A percentile compares a stretch with the other conserved stretches of the same genome.
Conservation (phyloP, 139 green algal species). For the Parachlorella kessleri region DNA sequence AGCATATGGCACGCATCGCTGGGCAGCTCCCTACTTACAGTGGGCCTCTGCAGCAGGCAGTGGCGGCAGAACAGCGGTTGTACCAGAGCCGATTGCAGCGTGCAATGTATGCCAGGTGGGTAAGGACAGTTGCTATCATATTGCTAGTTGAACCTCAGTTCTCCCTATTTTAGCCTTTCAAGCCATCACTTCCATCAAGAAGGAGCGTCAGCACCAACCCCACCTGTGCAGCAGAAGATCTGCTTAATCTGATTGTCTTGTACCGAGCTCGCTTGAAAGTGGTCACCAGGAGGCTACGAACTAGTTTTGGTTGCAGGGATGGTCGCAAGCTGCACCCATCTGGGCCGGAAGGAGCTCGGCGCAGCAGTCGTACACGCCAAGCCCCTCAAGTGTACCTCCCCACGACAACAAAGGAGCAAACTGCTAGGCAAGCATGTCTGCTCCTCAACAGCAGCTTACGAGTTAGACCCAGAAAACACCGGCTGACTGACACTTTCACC, state of each 20-base stretch:
- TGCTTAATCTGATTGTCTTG: too few species aligned
- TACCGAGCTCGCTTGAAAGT: neutral
- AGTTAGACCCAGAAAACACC: too few species aligned
- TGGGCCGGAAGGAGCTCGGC: too few species aligned
- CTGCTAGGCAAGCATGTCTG: neutral
- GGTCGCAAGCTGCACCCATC: neutral
- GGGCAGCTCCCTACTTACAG: conserved; percentile 1
- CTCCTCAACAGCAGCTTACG: too few species aligned
- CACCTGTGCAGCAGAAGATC: too few species aligned
- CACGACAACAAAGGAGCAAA: neutral
- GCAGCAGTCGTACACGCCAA: neutral
- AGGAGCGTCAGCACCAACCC: too few species aligned
- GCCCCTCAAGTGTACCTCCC: neutral
- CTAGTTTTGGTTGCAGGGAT: neutral
- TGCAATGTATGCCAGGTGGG: conserved; percentile 19
- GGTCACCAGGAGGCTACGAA: neutral
- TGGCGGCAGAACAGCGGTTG: conserved; percentile 16
- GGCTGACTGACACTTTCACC: too few species aligned
- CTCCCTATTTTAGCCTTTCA: neutral
- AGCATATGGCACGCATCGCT: conserved; percentile 6
- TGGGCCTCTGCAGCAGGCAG: neutral
- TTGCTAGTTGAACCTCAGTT: neutral
- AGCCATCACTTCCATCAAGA: too few species aligned
- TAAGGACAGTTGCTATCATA: neutral
- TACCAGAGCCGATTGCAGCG: conserved; percentile 16